phyloP scores from a whole-genome alignment of 441 rosid genomes.

The Gossypium schwendimanii region DNA sequence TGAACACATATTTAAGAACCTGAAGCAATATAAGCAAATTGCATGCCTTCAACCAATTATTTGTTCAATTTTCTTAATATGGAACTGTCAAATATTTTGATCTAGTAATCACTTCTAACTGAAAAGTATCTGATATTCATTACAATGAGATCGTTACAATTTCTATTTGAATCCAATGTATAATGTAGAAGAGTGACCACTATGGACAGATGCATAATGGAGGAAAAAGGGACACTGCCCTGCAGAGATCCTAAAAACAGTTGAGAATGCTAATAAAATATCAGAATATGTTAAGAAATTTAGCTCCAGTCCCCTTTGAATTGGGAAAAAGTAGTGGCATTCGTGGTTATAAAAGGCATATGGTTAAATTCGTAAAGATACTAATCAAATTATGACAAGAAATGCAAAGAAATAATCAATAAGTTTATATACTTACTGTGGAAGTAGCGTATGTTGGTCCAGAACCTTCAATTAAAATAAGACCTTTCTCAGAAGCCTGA shows the following conservation, averaged over 20 bases:
- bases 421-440: slow-evolving; percentile 39
- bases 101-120: not conserved
- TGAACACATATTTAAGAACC: not conserved
- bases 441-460: slow-evolving; percentile 96
- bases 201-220: no score
- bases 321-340: not conserved
- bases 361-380: not conserved
- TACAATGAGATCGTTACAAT: not conserved
- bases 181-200: no score
- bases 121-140: not conserved
- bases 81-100: not conserved
- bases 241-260: no score
- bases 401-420: not conserved
- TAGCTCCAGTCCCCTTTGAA: not conserved
- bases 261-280: not conserved
- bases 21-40: not conserved
- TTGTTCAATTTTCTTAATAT: not conserved
- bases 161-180: not conserved
- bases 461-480: slow-evolving; percentile 69
- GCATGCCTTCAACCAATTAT: slow-evolving; percentile 3
- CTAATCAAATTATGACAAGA: not conserved
- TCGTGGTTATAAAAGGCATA: not conserved
- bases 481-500: slow-evolving; percentile 59
- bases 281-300: not conserved
- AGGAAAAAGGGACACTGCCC: no score